Evolutionary conservation across 805 yeast genomes (phyloP).

Genomic region (Myxozyma sirexii): DNA sequence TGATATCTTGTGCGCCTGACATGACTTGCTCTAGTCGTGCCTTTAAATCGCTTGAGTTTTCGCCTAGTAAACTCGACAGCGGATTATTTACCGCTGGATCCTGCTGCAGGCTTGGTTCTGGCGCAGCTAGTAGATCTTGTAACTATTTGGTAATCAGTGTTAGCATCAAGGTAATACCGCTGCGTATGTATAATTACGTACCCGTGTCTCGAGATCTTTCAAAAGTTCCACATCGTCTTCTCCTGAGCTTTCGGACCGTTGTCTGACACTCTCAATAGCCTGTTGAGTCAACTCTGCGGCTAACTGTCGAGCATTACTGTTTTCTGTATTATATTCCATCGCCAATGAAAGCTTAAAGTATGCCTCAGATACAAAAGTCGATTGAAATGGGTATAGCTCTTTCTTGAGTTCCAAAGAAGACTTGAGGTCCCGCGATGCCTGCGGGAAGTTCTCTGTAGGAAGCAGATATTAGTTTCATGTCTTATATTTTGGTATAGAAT

Average conservation of each 20-base stretch:
- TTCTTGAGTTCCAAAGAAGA: slow-evolving; percentile 58
- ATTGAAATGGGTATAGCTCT: slow-evolving; percentile 48
- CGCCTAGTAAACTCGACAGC: slow-evolving; percentile 5
- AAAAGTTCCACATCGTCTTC: slow-evolving; percentile 45
- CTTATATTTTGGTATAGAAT: background rate
- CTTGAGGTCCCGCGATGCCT: slow-evolving; percentile 71
- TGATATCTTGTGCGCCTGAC: slow-evolving; percentile 28
- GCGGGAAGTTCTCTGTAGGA: slow-evolving; percentile 67
- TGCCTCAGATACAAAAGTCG: slow-evolving; percentile 71
- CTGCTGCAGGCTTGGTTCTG: background rate
- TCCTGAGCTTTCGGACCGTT: slow-evolving; percentile 44
- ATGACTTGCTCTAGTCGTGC: slow-evolving; percentile 16
- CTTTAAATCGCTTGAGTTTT: slow-evolving; percentile 9
- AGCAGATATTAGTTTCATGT: background rate
- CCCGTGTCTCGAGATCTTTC: slow-evolving; percentile 42
- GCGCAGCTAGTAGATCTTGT: slow-evolving; percentile 12
- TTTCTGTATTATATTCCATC: slow-evolving; percentile 66
- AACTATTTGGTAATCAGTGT: too few relatives aligned
- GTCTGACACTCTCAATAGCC: slow-evolving; percentile 56
- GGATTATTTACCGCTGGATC: background rate
- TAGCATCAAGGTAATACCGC: too few relatives aligned
- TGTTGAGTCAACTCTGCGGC: slow-evolving; percentile 58
- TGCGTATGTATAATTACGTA: too few relatives aligned
- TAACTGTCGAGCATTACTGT: slow-evolving; percentile 44
- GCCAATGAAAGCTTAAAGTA: slow-evolving; percentile 82